A percentile compares a stretch with the other conserved stretches of the same genome.
These are phyloP conservation scores for Cryptosporidium meleagridis DNA, from an alignment of 169 alveolate species.

Conservation along the genomic window DNA sequence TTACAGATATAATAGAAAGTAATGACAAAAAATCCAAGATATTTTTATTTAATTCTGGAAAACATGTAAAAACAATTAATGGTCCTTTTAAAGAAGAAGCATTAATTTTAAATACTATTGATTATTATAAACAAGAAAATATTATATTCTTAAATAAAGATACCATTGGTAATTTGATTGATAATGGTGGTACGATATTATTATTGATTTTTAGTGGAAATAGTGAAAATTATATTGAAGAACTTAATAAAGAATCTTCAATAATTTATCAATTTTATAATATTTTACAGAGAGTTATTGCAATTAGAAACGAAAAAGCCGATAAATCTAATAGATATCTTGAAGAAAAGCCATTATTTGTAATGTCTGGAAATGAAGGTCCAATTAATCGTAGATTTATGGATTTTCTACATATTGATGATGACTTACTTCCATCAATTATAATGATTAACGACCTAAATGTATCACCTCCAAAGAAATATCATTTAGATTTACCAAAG, in stretches of 20 bases:
- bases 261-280: constrained; percentile 22
- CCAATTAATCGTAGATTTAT: constrained; percentile 62
- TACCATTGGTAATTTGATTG: constrained; percentile 26
- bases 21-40: background rate
- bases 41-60: constrained; percentile 38
- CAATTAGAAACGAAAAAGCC: constrained; percentile 41
- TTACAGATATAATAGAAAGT: constrained; percentile 4
- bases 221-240: constrained; percentile 35
- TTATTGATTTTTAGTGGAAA: constrained; percentile 44
- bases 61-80: constrained; percentile 1
- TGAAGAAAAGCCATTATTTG: constrained; percentile 26
- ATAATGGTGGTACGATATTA: constrained; percentile 16
- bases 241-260: constrained; percentile 17
- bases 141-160: constrained; percentile 43
- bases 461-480: constrained; percentile 63
- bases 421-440: constrained; percentile 37
- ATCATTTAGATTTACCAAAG: constrained; percentile 35
- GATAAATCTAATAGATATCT: background rate
- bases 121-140: constrained; percentile 32
- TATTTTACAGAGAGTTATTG: constrained; percentile 22
- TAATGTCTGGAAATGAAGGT: constrained; percentile 66
- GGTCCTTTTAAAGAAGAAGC: constrained; percentile 50
- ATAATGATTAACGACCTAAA: constrained; percentile 25
- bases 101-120: constrained; percentile 16
- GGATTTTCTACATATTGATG: constrained; percentile 63